phyloP scores from a whole-genome alignment of 2,329 filamentous ascomycete genomes.

The Metarhizium rileyi region DNA sequence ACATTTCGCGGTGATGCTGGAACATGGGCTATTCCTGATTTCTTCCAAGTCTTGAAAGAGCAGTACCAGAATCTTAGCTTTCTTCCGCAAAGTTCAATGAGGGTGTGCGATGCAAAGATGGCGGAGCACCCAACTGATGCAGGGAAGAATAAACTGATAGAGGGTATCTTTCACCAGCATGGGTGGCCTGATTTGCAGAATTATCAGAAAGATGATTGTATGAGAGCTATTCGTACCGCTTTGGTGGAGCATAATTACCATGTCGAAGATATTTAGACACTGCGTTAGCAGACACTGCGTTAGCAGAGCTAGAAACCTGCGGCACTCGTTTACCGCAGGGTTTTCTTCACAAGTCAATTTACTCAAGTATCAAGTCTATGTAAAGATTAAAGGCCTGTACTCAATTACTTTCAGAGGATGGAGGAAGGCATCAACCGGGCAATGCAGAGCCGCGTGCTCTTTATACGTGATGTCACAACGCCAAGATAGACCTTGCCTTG shows the following conservation, averaged over 20 bases:
- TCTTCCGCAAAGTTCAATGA: slow-evolving; percentile 10
- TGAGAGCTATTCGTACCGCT: background rate
- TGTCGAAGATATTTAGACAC: background rate
- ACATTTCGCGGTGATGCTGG: slow-evolving; percentile 14
- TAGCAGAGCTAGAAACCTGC: too few relatives aligned
- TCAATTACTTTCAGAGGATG: too few relatives aligned
- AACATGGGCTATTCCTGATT: slow-evolving; percentile 17
- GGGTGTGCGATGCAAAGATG: slow-evolving; percentile 5
- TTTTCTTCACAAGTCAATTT: too few relatives aligned
- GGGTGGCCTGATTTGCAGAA: slow-evolving; percentile 12
- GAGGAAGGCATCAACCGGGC: too few relatives aligned
- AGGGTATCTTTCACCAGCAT: slow-evolving; percentile 14
- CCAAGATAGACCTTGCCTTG: too few relatives aligned
- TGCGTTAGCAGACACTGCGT: background rate
- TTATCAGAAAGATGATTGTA: background rate
- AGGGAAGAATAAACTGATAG: slow-evolving; percentile 10
- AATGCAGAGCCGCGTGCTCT: too few relatives aligned
- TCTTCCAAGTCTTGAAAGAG: slow-evolving; percentile 17
- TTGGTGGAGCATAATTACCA: background rate
- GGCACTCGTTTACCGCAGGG: too few relatives aligned
- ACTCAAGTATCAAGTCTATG: too few relatives aligned
- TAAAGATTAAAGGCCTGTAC: too few relatives aligned
- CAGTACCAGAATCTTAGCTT: slow-evolving; percentile 14
- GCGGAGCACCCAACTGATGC: background rate
- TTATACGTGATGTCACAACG: too few relatives aligned